Evolutionary conservation across 805 yeast species (phyloP).

Genomic region (Teunomyces stri): DNA sequence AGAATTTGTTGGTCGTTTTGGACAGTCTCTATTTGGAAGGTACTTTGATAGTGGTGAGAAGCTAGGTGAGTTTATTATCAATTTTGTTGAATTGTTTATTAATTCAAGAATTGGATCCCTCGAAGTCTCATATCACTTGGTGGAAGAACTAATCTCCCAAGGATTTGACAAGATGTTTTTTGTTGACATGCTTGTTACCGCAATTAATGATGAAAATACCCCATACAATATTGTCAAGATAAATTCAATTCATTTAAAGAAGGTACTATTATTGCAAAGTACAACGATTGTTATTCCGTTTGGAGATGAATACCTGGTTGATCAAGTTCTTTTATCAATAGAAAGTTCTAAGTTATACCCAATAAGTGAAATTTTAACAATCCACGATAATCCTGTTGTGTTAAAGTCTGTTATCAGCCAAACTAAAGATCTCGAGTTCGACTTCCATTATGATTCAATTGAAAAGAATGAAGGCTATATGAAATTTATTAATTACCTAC

Average conservation of each 20-base stretch:
- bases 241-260: constrained; percentile 37
- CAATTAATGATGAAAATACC: constrained; percentile 33
- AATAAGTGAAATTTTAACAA: not conserved
- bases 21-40: constrained; percentile 34
- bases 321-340: not conserved
- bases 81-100: constrained; percentile 60
- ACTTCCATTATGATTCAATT: constrained; percentile 30
- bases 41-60: constrained; percentile 5
- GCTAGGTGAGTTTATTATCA: constrained; percentile 39
- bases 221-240: constrained; percentile 38
- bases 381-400: not conserved
- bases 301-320: not conserved
- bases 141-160: constrained; percentile 16
- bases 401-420: not conserved
- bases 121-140: constrained; percentile 14
- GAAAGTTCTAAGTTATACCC: not conserved
- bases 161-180: constrained; percentile 29
- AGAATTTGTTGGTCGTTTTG: constrained; percentile 79
- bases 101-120: constrained; percentile 27
- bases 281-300: not conserved
- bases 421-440: constrained; percentile 15
- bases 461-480: constrained; percentile 38
- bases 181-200: constrained; percentile 26
- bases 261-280: not conserved
- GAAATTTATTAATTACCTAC: constrained; percentile 15